These are phyloP conservation scores for Diutina neorugosa DNA, from an alignment of 1,139 yeast genomes.

Conservation along the genomic window DNA sequence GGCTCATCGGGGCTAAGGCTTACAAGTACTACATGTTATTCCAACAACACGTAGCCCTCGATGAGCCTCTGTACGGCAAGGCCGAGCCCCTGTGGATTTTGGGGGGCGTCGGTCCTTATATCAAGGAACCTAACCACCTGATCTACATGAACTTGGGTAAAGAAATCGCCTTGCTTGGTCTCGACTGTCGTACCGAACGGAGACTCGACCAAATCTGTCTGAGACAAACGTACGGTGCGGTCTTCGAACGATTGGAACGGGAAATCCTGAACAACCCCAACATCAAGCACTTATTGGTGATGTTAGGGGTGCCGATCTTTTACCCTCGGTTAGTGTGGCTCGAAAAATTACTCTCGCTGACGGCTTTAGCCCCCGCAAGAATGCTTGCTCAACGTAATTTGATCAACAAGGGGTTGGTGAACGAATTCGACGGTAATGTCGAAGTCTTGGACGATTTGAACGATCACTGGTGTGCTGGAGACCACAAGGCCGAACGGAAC, in stretches of 20 bases:
- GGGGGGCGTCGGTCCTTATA: conserved; percentile 47
- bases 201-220: conserved; percentile 47
- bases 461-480: conserved; percentile 91
- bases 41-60: conserved; percentile 65
- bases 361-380: conserved; percentile 51
- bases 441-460: conserved; percentile 86
- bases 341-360: conserved; percentile 58
- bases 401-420: conserved; percentile 57
- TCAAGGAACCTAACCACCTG: conserved; percentile 53
- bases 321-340: conserved; percentile 90
- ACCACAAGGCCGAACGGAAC: conserved; percentile 75
- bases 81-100: conserved; percentile 51
- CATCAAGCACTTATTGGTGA: conserved; percentile 63
- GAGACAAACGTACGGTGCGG: conserved; percentile 38
- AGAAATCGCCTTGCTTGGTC: conserved; percentile 57
- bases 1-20: conserved; percentile 64
- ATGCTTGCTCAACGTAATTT: conserved; percentile 59
- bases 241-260: conserved; percentile 46
- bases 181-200: conserved; percentile 92
- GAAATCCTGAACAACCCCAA: conserved; percentile 43
- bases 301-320: conserved; percentile 90
- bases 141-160: conserved; percentile 63
- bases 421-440: conserved; percentile 83
- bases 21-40: conserved; percentile 81
- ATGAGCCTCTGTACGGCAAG: conserved; percentile 22